A percentile compares a stretch with the other conserved stretches of the same genome.
Conservation (phyloP, 2,329 filamentous ascomycete genomes). For the Alternaria rosae region DNA sequence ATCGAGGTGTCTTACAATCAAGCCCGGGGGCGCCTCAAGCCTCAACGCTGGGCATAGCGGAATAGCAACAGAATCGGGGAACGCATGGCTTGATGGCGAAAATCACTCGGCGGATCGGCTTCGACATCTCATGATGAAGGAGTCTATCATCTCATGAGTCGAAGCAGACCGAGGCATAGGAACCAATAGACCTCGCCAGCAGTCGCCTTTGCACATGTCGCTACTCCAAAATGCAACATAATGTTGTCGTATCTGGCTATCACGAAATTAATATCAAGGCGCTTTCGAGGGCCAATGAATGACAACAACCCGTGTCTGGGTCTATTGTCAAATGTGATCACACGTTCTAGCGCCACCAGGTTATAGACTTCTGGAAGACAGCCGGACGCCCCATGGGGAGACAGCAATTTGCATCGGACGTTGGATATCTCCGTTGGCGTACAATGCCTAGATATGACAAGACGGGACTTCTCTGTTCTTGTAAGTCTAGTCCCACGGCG, state of each 20-base stretch:
- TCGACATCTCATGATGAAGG: background rate
- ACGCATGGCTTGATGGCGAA: background rate
- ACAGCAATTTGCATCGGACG: constrained; percentile 22
- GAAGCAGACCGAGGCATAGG: background rate
- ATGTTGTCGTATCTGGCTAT: background rate
- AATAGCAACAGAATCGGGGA: background rate
- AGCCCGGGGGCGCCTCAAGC: constrained; percentile 3
- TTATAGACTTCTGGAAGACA: constrained; percentile 20
- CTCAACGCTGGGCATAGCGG: constrained; percentile 3
- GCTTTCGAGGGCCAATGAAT: constrained; percentile 5
- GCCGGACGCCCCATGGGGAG: constrained; percentile 21
- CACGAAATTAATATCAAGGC: background rate
- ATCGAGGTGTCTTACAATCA: background rate
- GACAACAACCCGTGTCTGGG: background rate
- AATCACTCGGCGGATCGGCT: background rate
- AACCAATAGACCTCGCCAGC: background rate
- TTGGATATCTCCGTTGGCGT: constrained; percentile 17
- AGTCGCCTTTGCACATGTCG: background rate
- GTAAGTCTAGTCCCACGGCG: constrained; percentile 25
- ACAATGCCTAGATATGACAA: constrained; percentile 10
- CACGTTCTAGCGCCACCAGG: constrained; percentile 13
- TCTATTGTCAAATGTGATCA: constrained; percentile 13
- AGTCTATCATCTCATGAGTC: background rate
- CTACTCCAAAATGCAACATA: background rate
- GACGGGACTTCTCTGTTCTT: constrained; percentile 13